Evolutionary conservation across 2,329 filamentous ascomycete species (phyloP).

Genomic region (Colletotrichum sp.): DNA sequence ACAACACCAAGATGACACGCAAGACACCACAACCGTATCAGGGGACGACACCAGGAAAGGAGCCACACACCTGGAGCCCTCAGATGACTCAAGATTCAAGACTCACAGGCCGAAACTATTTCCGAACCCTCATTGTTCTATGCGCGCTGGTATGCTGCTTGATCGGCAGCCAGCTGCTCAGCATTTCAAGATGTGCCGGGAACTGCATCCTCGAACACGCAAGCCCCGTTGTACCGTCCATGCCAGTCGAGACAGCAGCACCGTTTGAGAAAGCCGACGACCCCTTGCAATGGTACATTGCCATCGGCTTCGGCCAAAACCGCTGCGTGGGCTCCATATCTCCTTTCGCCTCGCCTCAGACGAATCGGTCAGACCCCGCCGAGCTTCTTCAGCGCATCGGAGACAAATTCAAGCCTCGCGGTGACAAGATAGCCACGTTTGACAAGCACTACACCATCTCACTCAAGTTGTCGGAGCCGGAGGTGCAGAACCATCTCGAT

Average conservation of each 20-base stretch:
- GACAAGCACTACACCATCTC: not conserved
- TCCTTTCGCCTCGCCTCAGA: not conserved
- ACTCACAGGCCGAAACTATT: not conserved
- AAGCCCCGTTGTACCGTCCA: not conserved
- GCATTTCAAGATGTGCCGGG: not conserved
- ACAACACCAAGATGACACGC: not conserved
- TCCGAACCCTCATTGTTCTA: not conserved
- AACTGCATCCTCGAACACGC: not conserved
- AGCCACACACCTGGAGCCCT: not conserved
- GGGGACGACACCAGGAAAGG: not conserved
- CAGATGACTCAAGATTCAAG: not conserved
- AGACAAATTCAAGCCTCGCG: not conserved
- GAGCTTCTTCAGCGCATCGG: not conserved
- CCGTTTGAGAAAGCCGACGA: not conserved
- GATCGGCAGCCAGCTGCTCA: not conserved
- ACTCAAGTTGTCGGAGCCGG: not conserved
- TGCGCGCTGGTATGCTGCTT: not conserved
- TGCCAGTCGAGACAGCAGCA: not conserved
- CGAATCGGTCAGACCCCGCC: not conserved
- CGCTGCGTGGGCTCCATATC: not conserved
- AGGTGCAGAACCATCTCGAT: not conserved
- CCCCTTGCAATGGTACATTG: not conserved
- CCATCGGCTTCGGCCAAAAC: not conserved
- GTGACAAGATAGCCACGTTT: not conserved
- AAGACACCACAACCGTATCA: not conserved